These are phyloP conservation scores for Buddleja alternifolia DNA, from an alignment of 257 asterid species.

Conservation along the genomic window DNA sequence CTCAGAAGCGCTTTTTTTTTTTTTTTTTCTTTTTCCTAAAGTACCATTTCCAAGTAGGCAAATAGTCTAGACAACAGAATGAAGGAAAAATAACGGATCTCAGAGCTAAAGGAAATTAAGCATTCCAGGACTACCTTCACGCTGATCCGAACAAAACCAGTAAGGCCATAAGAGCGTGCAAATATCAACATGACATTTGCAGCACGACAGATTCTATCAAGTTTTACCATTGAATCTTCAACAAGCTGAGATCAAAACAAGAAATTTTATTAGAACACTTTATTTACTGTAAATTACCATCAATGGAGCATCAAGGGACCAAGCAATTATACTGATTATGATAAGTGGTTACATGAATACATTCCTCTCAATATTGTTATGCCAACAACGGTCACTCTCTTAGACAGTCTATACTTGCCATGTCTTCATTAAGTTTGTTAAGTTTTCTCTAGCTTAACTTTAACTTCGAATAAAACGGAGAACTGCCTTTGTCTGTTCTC, in stretches of 20 bases:
- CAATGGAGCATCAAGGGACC: constrained; percentile 13
- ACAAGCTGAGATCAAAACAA: constrained; percentile 59
- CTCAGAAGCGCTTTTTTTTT: too few relatives aligned
- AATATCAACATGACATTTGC: constrained; percentile 78
- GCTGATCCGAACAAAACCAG: constrained; percentile 88
- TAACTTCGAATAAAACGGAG: neutral
- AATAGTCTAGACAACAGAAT: constrained; percentile 24
- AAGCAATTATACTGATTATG: neutral
- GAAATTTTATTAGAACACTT: constrained; percentile 6
- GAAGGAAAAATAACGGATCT: neutral
- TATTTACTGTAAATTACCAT: neutral
- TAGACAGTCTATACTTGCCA: neutral
- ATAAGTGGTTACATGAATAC: neutral
- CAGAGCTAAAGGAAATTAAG: too few relatives aligned
- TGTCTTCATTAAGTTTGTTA: neutral
- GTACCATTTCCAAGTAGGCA: constrained; percentile 15
- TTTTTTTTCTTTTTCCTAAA: neutral
- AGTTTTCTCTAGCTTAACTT: neutral
- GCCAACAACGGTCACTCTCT: too few relatives aligned
- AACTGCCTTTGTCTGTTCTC: neutral
- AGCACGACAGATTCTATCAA: constrained; percentile 88
- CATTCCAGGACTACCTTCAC: constrained; percentile 65
- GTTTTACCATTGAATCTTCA: constrained; percentile 86
- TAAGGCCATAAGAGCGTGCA: constrained; percentile 96
- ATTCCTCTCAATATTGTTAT: neutral